Evolutionary conservation across 257 asterid genomes (phyloP), one percentile per base, ranked within the genome.

Genomic region (Solanum sejunctum): DNA sequence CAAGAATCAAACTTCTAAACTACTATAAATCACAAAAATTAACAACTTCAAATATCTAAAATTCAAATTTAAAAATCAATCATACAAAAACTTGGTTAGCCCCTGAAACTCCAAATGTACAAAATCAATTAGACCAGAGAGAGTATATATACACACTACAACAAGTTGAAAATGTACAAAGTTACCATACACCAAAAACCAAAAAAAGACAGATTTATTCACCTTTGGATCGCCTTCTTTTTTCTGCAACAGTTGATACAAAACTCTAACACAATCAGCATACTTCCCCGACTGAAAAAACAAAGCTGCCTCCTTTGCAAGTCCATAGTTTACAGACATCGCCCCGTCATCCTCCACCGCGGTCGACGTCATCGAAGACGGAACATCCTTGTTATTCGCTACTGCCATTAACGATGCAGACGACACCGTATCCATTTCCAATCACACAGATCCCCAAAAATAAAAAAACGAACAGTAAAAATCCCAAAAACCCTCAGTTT

Each of bases 141-240:
- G 66, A 10, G 32, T 58, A n/a, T n/a, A n/a, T 58, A 58, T 58
- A n/a, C 2, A n/a, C 26, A 1, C 16, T 39, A 10, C 9, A 70
- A 70, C 5, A 69, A 39, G 26, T 69, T 36, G 78, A 36, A 4
- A 66, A 26, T 64, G 39, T 16, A 36, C 8, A 32, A 66, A 7
- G 47, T 32, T 71, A 1, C 57, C 51, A 70, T 5, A 39, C 9
- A 39, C 49, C 49, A 43, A 12, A 54, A 17, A 5, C 15, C 21
- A 18, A 84, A 45, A 10, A 13, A 16, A 26, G 12, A 67, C 47
- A 67, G 49, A 32, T 32, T 4, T 15, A 84, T 23, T 71, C 85
- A 96, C 99, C 98, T 94, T 96, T 13, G 95, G 97, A 93, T 94
- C 98, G 88, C 88, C 90, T 84, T 84, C 86, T 87, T 93, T 95